These are phyloP conservation scores for Chaetoscypha palmicola DNA, from an alignment of 2,329 filamentous ascomycete genomes.

Conservation along the genomic window DNA sequence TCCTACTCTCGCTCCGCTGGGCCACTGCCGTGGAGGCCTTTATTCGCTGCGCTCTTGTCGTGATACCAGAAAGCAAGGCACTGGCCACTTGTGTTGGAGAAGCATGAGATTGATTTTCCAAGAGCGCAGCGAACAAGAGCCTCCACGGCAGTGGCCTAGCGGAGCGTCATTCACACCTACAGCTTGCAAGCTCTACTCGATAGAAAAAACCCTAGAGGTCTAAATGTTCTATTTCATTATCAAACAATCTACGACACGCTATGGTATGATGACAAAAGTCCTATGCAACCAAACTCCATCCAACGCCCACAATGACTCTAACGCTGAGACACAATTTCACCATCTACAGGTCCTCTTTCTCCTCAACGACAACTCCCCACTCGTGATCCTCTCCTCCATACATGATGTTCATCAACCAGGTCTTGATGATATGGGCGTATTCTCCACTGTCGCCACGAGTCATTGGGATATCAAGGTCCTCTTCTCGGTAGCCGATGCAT, in stretches of 20 bases:
- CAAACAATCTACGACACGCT: not conserved
- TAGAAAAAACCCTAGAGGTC: no score
- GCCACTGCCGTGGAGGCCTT: no score
- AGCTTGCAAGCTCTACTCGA: no score
- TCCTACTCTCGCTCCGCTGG: no score
- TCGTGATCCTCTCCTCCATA: conserved; percentile 58
- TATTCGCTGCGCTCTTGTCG: no score
- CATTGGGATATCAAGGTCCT: conserved; percentile 57
- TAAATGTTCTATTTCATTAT: not conserved
- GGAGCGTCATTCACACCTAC: no score
- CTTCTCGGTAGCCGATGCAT: conserved; percentile 59
- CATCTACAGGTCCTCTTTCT: conserved; percentile 36
- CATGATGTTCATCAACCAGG: conserved; percentile 66
- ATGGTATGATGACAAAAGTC: not conserved
- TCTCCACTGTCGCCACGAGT: conserved; percentile 45
- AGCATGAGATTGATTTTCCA: no score
- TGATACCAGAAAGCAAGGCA: no score
- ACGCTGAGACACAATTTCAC: not conserved
- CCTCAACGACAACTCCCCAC: conserved; percentile 63
- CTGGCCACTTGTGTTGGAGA: no score
- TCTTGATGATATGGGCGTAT: conserved; percentile 57
- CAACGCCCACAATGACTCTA: not conserved
- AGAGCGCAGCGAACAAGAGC: no score
- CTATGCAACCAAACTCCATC: not conserved
- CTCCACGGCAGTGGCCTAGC: no score